A percentile compares a stretch with the other conserved stretches of the same genome.
phyloP scores from a whole-genome alignment of 2,329 filamentous ascomycete genomes.

The Pseudocercospora macadamiae region DNA sequence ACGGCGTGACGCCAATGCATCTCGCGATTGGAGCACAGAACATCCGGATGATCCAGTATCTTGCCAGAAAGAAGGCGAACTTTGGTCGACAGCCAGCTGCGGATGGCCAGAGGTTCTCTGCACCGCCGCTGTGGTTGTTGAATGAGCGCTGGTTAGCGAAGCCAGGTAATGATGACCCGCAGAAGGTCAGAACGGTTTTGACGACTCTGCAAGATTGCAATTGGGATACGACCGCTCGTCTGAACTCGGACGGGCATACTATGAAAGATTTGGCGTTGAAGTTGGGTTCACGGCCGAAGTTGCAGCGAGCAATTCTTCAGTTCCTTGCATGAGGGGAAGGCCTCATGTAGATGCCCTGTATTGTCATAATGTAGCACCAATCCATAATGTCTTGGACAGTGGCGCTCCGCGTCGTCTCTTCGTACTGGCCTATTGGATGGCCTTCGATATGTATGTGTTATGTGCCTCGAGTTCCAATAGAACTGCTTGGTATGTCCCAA shows the following conservation, averaged over 20 bases:
- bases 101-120: neutral
- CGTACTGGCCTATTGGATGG: no score
- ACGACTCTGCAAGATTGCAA: neutral
- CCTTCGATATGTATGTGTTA: no score
- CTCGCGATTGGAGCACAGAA: conserved; percentile 14
- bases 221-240: conserved; percentile 8
- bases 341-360: no score
- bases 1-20: conserved; percentile 19
- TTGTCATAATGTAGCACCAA: no score
- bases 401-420: no score
- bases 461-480: no score
- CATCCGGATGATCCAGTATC: conserved; percentile 10
- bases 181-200: conserved; percentile 4
- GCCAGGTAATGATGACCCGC: conserved; percentile 11
- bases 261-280: conserved; percentile 9
- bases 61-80: neutral
- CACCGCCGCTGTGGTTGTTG: conserved; percentile 17
- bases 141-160: conserved; percentile 8
- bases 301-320: conserved; percentile 5
- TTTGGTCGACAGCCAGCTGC: neutral
- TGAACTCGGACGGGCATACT: conserved; percentile 8
- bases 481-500: no score
- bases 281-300: neutral
- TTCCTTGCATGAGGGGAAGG: conserved; percentile 2
- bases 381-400: no score